Evolutionary conservation across 2,329 filamentous ascomycete species (phyloP).

Genomic region (Aaosphaeria arxii): DNA sequence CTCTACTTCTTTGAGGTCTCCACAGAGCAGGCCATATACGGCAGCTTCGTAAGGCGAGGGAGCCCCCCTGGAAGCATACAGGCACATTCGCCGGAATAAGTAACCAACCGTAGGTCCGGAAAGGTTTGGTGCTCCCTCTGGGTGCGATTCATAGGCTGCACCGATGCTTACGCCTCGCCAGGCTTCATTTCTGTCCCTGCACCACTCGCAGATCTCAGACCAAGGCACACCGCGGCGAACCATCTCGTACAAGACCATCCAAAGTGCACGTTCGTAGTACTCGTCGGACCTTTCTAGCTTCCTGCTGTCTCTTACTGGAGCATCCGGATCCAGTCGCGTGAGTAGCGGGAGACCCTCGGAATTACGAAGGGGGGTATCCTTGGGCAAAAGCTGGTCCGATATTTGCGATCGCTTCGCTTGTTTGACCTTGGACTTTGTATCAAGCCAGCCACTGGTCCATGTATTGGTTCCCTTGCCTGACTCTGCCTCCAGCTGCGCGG

Average conservation of each 20-base stretch:
- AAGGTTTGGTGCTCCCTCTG: conserved; percentile 39
- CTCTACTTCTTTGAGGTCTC: conserved; percentile 75
- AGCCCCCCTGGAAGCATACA: conserved; percentile 66
- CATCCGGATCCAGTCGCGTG: conserved; percentile 90
- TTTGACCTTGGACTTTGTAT: conserved; percentile 88
- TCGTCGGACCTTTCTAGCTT: conserved; percentile 78
- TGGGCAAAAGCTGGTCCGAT: conserved; percentile 22
- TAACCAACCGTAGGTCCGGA: conserved; percentile 40
- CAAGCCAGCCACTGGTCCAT: conserved; percentile 86
- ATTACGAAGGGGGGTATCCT: conserved; percentile 48
- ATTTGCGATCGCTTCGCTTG: conserved; percentile 73
- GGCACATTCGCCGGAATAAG: conserved; percentile 77
- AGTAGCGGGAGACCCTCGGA: conserved; percentile 60
- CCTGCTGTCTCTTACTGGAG: conserved; percentile 73
- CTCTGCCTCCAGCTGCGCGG: conserved; percentile 67
- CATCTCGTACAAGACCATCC: conserved; percentile 93
- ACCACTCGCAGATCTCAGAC: conserved; percentile 78
- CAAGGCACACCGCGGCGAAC: conserved; percentile 77
- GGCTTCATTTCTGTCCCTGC: conserved; percentile 76
- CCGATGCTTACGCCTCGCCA: conserved; percentile 87
- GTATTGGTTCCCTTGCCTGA: conserved; percentile 64
- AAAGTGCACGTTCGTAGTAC: conserved; percentile 85
- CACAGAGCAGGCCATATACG: conserved; percentile 86
- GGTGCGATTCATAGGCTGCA: conserved; percentile 55
- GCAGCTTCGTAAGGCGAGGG: conserved; percentile 79